Evolutionary conservation across 768 basidiomycete genomes (phyloP), one percentile per base, ranked within the genome.

Genomic region (Leucosporidium yakuticum): DNA sequence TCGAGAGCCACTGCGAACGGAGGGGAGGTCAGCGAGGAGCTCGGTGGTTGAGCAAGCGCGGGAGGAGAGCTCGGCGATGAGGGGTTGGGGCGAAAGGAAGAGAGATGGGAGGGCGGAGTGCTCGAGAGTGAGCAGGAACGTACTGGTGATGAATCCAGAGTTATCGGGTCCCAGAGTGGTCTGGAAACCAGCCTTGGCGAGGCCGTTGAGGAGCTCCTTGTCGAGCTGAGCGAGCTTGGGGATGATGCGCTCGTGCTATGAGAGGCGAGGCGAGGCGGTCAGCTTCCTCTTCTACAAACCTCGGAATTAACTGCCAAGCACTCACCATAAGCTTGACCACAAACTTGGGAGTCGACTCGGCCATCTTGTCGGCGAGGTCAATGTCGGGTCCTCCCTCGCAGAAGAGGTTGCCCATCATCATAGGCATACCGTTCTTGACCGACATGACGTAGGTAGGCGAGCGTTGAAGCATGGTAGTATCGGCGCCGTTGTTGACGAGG

Each of bases 291-390:
- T 14, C 4, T 5, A 14, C n/a, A 5, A 54, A 6, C 11, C 25
- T 14, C 6, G n/a, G 53, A 14, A 15, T 54, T 20, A 25, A 5
- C 7, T 5, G 14, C 4, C 3, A 14, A 6, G 8, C 6, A 6
- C 12, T n/a, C 34, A 36, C 34, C 9, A 55, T 27, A 5, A 29
- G 27, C 54, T 55, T 55, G 27, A 55, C 31, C 3, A 32, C 29
- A 31, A 29, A 19, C 27, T 81, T 78, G 0, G 83, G 82, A 74
- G 81, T 82, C 6, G 81, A 82, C 4, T 81, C 82, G 63, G 68
- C 79, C 29, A 84, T 69, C 32, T 81, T 69, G 68, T 85, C 84
- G 11, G 80, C 81, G 47, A 83, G 74, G 53, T 84, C 82, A 17
- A 79, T 77, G 1, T 83, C 80, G 2, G 83, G 83, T 2, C 75